Evolutionary conservation across 1,284 basidiomycete species (phyloP), one percentile per base, ranked within the genome.

Genomic region (Anthracocystis panici-leucophaei): DNA sequence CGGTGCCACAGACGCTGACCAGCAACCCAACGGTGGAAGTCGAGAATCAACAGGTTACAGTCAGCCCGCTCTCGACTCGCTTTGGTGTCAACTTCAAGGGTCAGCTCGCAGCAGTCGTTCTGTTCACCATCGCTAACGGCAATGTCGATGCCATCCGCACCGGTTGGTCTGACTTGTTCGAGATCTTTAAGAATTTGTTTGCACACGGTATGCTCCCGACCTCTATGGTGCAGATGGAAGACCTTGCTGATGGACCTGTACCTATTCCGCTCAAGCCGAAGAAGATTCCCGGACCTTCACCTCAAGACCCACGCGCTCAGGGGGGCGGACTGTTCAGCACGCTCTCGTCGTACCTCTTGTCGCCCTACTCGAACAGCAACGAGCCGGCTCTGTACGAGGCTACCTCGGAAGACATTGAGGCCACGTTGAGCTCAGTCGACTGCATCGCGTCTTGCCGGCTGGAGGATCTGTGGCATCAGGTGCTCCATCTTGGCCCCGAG

Each of bases 111-210:
- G 95, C 96, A 12, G 96, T 99, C 11, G 94, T 99, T 5, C 86
- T 99, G 35, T 99, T 99, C 87, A 97, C 95, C 65, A 97, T 99
- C 59, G 94, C 97, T 18, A 97, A 98, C 80, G 93, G 95, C 9
- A 95, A 98, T 84, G 94, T 93, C n/a, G 92, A 94, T 78, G 92
- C 94, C 5, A 90, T 99, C 59, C 90, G 95, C 40, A 92, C 94
- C 84, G 95, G 96, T 18, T 99, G 97, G 97, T 91, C 77, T 14
- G 80, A 53, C 83, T 94, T 99, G 64, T 97, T 99, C 80, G 95
- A 97, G 85, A 97, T 99, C 91, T 95, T 97, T 87, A 92, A 96
- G 82, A 97, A 95, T 38, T 88, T 99, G 25, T 99, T 99, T 87
- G 87, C 96, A 46, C 93, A 97, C 84, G 95, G 94, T 4, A 88